These are phyloP conservation scores for Trapa incisa DNA, from an alignment of 345 rosid genomes.

Conservation along the genomic window DNA sequence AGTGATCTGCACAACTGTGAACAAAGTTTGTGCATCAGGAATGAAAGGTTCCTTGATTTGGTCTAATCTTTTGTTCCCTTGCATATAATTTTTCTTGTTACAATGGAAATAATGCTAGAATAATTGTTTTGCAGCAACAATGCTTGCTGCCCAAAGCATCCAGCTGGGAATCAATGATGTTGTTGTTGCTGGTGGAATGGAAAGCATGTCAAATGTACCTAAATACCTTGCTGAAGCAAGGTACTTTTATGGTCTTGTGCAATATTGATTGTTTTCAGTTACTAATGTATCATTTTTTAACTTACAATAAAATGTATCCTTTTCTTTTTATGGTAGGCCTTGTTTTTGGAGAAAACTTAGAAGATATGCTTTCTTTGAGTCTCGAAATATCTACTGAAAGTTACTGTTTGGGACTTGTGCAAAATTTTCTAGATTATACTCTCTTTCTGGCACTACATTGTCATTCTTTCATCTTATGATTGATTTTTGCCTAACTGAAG, in stretches of 20 bases:
- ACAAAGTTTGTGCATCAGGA: slow-evolving; percentile 98
- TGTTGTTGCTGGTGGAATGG: slow-evolving; percentile 98
- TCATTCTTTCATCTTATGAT: background rate
- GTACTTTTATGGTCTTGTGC: slow-evolving; percentile 17
- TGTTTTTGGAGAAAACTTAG: background rate
- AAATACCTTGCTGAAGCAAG: slow-evolving; percentile 91
- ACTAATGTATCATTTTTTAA: background rate
- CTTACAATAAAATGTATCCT: no score
- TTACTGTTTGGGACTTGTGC: background rate
- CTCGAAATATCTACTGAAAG: background rate
- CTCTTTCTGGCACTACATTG: background rate
- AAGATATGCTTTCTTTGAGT: background rate
- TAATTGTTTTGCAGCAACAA: slow-evolving; percentile 47
- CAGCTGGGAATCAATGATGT: slow-evolving; percentile 86
- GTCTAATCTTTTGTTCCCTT: background rate
- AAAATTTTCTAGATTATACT: background rate
- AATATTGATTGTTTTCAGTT: background rate
- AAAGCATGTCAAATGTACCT: slow-evolving; percentile 91
- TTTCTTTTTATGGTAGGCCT: background rate
- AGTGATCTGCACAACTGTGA: slow-evolving; percentile 77
- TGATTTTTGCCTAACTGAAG: background rate
- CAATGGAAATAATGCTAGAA: background rate
- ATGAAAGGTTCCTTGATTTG: slow-evolving; percentile 60
- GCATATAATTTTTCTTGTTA: background rate
- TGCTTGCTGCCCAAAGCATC: slow-evolving; percentile 92